Evolutionary conservation across 192 early-diverging fungal genomes (phyloP).

Genomic region (Coemansia sp.): DNA sequence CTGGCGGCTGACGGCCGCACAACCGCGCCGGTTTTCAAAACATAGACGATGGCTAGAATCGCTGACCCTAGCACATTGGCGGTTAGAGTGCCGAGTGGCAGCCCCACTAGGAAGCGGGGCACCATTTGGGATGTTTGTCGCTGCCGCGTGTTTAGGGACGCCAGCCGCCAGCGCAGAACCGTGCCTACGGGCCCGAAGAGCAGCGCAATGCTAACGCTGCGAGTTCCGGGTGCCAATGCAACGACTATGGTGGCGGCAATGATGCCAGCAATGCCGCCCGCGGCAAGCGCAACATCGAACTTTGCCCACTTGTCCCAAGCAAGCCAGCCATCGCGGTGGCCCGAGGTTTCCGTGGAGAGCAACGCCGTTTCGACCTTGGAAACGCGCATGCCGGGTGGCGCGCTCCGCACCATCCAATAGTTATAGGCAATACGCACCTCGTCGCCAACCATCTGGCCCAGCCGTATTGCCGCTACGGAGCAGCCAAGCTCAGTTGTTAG

Average conservation of each 20-base stretch:
- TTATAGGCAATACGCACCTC: slow-evolving; percentile 18
- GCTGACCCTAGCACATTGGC: slow-evolving; percentile 41
- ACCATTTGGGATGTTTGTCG: not conserved
- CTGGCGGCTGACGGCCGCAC: slow-evolving; percentile 26
- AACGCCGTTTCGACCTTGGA: slow-evolving; percentile 22
- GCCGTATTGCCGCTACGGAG: slow-evolving; percentile 24
- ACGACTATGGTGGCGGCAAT: slow-evolving; percentile 24
- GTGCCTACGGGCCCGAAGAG: slow-evolving; percentile 42
- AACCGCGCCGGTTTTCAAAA: slow-evolving; percentile 39
- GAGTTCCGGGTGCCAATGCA: slow-evolving; percentile 24
- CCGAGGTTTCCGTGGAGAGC: slow-evolving; percentile 5
- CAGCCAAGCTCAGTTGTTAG: slow-evolving; percentile 32
- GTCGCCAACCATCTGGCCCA: slow-evolving; percentile 40
- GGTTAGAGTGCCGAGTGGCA: slow-evolving; percentile 49
- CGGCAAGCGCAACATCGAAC: slow-evolving; percentile 14
- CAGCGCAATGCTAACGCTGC: slow-evolving; percentile 40
- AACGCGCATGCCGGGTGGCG: not conserved
- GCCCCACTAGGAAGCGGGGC: not conserved
- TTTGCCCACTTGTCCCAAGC: slow-evolving; percentile 38
- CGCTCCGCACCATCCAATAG: not conserved
- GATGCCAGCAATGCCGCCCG: not conserved
- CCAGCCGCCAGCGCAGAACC: slow-evolving; percentile 42
- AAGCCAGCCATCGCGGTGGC: slow-evolving; percentile 17
- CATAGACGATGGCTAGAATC: slow-evolving; percentile 29
- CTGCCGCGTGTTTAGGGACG: slow-evolving; percentile 24